phyloP scores from a whole-genome alignment of 257 asterid species.

The Solanum infundibuliforme region DNA sequence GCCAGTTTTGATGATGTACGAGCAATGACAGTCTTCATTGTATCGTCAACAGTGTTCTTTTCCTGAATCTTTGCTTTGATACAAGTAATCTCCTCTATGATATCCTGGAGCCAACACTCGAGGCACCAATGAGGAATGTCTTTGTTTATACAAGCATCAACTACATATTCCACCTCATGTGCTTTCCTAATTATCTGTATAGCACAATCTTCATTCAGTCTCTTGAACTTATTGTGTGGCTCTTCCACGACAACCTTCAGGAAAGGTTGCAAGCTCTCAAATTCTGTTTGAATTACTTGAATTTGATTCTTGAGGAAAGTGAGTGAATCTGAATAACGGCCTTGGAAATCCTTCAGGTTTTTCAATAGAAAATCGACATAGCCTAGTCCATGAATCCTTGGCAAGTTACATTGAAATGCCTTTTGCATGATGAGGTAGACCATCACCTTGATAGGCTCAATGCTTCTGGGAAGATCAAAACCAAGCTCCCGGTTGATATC shows the following conservation, averaged over 20 bases:
- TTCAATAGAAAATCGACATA: too few species aligned
- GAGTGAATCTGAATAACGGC: too few species aligned
- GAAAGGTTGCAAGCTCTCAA: not conserved
- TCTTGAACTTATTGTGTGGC: not conserved
- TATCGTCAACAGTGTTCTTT: not conserved
- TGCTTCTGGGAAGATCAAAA: too few species aligned
- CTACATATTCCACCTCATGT: conserved; percentile 12
- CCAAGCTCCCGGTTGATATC: too few species aligned
- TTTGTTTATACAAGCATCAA: not conserved
- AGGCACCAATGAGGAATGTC: not conserved
- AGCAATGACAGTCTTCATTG: not conserved
- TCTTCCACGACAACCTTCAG: not conserved
- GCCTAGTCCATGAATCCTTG: too few species aligned
- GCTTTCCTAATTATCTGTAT: not conserved
- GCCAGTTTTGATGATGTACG: too few species aligned
- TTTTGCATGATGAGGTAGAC: too few species aligned
- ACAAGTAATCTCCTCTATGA: not conserved
- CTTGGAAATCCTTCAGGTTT: not conserved
- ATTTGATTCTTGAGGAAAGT: not conserved
- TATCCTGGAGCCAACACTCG: not conserved
- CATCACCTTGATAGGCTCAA: too few species aligned
- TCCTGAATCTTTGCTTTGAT: not conserved
- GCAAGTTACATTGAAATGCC: too few species aligned
- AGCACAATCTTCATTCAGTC: not conserved
- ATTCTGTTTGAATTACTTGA: not conserved